A percentile compares a stretch with the other conserved stretches of the same genome.
Evolutionary conservation across 148 eudicot genomes (phyloP).

Genomic region (Linanthus parryae): DNA sequence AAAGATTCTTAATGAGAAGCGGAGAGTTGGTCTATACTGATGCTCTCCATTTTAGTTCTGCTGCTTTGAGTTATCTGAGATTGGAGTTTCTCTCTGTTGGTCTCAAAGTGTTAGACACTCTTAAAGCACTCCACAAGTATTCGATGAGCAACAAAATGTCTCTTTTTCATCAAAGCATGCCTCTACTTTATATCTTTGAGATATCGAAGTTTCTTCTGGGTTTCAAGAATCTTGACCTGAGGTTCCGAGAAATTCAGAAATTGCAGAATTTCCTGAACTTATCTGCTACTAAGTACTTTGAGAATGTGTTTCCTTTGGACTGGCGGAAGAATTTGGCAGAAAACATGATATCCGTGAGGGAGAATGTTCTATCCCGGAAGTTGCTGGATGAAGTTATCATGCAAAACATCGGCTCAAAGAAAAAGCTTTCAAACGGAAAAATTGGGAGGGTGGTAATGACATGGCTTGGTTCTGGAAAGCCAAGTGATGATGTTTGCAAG

Average conservation of each 20-base stretch:
- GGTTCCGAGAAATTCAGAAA: neutral
- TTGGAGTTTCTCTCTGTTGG: constrained; percentile 37
- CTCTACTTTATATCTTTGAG: constrained; percentile 27
- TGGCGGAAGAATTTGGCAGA: constrained; percentile 24
- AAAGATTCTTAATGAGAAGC: constrained; percentile 13
- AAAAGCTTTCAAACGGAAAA: constrained; percentile 27
- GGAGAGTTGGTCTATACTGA: constrained; percentile 21
- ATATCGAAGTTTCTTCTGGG: constrained; percentile 29
- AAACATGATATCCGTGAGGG: constrained; percentile 35
- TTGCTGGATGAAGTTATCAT: constrained; percentile 34
- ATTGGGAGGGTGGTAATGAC: constrained; percentile 51
- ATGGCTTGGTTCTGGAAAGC: constrained; percentile 39
- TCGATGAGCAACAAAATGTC: constrained; percentile 9
- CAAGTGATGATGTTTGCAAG: constrained; percentile 14
- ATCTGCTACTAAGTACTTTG: constrained; percentile 15
- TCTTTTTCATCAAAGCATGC: constrained; percentile 18
- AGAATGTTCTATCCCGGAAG: constrained; percentile 22
- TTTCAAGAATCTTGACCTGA: constrained; percentile 17
- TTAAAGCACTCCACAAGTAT: constrained; percentile 25
- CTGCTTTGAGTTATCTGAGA: constrained; percentile 26
- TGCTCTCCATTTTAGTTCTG: constrained; percentile 16
- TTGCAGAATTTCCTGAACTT: constrained; percentile 11
- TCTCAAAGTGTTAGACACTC: constrained; percentile 33
- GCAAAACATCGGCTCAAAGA: constrained; percentile 8
- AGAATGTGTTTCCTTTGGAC: constrained; percentile 40